A percentile compares a stretch with the other conserved stretches of the same genome.
phyloP scores from a whole-genome alignment of 768 basidiomycete genomes.

The Mycena maculata region DNA sequence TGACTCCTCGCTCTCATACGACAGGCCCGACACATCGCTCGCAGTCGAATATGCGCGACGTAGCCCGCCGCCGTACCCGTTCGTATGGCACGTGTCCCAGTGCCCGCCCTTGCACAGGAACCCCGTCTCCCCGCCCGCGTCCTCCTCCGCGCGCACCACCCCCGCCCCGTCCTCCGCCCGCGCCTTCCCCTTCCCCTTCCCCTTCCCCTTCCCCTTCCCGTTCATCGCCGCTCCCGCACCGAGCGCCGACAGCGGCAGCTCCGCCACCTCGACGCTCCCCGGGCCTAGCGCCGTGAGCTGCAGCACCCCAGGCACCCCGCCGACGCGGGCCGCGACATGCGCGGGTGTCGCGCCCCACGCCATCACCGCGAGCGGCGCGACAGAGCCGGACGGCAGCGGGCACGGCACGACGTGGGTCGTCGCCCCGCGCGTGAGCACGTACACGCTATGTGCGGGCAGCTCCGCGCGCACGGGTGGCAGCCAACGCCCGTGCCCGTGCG shows the following conservation, averaged over 20 bases:
- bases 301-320: slow-evolving; percentile 56
- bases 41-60: slow-evolving; percentile 58
- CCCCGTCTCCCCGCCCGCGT: slow-evolving; percentile 73
- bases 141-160: slow-evolving; percentile 64
- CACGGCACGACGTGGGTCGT: slow-evolving; percentile 74
- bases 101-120: slow-evolving; percentile 65
- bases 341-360: slow-evolving; percentile 71
- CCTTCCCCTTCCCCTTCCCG: background rate
- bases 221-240: background rate
- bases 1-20: slow-evolving; percentile 64
- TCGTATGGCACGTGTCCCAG: slow-evolving; percentile 53
- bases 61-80: slow-evolving; percentile 56
- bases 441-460: slow-evolving; percentile 56
- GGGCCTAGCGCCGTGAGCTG: slow-evolving; percentile 79
- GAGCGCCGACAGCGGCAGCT: slow-evolving; percentile 67
- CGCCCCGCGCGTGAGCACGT: slow-evolving; percentile 77
- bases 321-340: slow-evolving; percentile 61
- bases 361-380: slow-evolving; percentile 65
- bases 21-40: slow-evolving; percentile 56
- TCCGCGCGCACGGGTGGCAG: slow-evolving; percentile 60
- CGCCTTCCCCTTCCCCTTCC: slow-evolving; percentile 58
- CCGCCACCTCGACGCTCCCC: slow-evolving; percentile 80
- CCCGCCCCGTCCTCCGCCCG: slow-evolving; percentile 59
- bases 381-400: slow-evolving; percentile 68
- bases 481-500: slow-evolving; percentile 50